These are phyloP conservation scores for Cylindrotheca fusiformis DNA, from an alignment of 108 stramenopile genomes.

Conservation along the genomic window DNA sequence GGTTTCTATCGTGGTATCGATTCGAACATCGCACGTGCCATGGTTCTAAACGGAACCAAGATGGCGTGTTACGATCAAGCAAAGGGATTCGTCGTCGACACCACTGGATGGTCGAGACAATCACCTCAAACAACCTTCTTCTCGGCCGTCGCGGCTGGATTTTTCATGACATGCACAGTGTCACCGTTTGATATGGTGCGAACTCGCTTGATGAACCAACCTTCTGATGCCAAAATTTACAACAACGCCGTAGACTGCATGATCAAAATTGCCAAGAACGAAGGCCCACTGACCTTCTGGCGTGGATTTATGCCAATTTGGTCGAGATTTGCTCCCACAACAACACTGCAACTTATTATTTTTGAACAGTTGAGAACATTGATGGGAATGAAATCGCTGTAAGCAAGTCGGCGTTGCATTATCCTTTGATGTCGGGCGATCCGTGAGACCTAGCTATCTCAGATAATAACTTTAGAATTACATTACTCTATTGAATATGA, in stretches of 20 bases:
- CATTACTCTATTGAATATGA: no score
- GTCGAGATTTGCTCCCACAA: slow-evolving; percentile 90
- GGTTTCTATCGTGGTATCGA: slow-evolving; percentile 95
- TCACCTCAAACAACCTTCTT: slow-evolving; percentile 65
- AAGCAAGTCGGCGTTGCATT: no score
- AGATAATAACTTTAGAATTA: no score
- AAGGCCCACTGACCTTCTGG: slow-evolving; percentile 84
- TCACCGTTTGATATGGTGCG: slow-evolving; percentile 90
- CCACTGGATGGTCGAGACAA: slow-evolving; percentile 49
- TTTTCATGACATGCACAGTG: slow-evolving; percentile 94
- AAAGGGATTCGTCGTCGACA: slow-evolving; percentile 76
- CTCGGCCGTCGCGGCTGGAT: slow-evolving; percentile 83
- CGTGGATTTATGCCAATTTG: slow-evolving; percentile 94
- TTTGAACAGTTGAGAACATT: slow-evolving; percentile 82
- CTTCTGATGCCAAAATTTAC: slow-evolving; percentile 87
- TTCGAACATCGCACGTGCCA: slow-evolving; percentile 89
- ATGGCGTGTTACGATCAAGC: slow-evolving; percentile 90
- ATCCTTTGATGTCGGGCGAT: no score
- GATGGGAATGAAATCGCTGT: slow-evolving; percentile 82
- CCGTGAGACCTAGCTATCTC: no score
- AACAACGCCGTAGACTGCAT: slow-evolving; percentile 82
- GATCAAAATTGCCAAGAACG: slow-evolving; percentile 81
- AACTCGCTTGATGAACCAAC: slow-evolving; percentile 92
- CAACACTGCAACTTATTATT: slow-evolving; percentile 87
- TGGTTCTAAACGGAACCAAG: slow-evolving; percentile 92